These are phyloP conservation scores for Diaporthe velutina DNA, from an alignment of 2,329 filamentous ascomycete genomes.

Conservation along the genomic window DNA sequence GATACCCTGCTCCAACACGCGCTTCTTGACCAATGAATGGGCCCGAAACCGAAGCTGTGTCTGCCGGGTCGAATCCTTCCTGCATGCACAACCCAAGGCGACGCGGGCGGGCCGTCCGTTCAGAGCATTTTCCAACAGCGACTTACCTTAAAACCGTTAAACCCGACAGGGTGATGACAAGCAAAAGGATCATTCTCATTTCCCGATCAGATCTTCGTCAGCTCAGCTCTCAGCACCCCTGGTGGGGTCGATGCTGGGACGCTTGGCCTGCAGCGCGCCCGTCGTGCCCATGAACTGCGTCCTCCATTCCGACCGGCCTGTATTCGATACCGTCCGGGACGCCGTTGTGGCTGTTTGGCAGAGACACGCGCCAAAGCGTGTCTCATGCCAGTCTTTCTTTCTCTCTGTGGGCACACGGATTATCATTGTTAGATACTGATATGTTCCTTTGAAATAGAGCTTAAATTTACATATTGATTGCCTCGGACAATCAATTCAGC, in stretches of 20 bases:
- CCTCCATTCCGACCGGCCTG: not conserved
- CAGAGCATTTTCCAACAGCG: not conserved
- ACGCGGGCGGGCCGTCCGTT: not conserved
- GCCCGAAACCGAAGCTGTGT: not conserved
- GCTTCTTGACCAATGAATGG: conserved; percentile 12
- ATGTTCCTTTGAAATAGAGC: not conserved
- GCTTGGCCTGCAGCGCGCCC: not conserved
- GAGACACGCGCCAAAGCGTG: no score
- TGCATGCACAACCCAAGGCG: not conserved
- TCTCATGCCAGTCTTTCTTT: not conserved
- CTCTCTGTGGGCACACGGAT: not conserved
- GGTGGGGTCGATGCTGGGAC: not conserved
- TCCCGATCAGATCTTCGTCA: not conserved
- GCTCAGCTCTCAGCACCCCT: not conserved
- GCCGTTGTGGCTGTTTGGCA: not conserved
- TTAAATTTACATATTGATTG: not conserved
- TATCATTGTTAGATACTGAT: not conserved
- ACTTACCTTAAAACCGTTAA: not conserved
- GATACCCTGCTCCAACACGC: conserved; percentile 5
- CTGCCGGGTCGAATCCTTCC: not conserved
- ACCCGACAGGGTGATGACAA: not conserved
- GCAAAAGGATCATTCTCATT: not conserved
- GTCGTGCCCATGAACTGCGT: not conserved
- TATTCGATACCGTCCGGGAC: not conserved
- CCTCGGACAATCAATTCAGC: not conserved